Evolutionary conservation across 1,284 basidiomycete genomes (phyloP).

Genomic region (Earliella scabrosa): DNA sequence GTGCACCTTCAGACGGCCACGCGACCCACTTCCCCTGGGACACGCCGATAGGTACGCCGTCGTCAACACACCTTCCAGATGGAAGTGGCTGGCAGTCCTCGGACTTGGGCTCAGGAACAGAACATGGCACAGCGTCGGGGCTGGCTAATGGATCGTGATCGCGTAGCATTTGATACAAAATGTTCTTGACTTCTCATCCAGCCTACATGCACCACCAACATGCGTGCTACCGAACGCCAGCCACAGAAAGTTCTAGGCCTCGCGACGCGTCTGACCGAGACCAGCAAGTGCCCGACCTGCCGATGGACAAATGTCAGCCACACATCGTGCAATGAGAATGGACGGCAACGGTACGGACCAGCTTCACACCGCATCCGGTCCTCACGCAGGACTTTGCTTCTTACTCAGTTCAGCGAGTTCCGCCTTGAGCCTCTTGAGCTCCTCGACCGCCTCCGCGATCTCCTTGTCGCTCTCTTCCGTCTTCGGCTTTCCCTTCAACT

Average conservation of each 20-base stretch:
- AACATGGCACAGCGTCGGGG: neutral
- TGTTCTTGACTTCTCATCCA: neutral
- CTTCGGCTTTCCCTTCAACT: conserved; percentile 70
- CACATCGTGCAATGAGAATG: neutral
- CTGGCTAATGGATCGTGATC: neutral
- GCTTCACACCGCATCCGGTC: neutral
- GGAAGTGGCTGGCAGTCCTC: too few relatives aligned
- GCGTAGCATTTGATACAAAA: neutral
- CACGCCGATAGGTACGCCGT: too few relatives aligned
- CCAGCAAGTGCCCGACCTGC: neutral
- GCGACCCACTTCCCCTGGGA: too few relatives aligned
- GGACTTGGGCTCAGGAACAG: too few relatives aligned
- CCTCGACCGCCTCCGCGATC: conserved; percentile 49
- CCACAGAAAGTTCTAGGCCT: neutral
- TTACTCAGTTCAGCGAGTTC: conserved; percentile 56
- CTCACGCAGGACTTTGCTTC: conserved; percentile 1
- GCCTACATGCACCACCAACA: neutral
- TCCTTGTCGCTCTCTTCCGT: conserved; percentile 59
- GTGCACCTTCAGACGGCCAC: too few relatives aligned
- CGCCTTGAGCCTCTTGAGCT: conserved; percentile 61
- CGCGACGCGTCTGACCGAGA: too few relatives aligned
- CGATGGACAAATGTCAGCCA: neutral
- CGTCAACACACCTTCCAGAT: too few relatives aligned
- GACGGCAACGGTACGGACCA: too few relatives aligned
- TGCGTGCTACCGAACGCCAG: neutral